phyloP scores from a whole-genome alignment of 805 yeast genomes.

The Martiniozyma abietophila region DNA sequence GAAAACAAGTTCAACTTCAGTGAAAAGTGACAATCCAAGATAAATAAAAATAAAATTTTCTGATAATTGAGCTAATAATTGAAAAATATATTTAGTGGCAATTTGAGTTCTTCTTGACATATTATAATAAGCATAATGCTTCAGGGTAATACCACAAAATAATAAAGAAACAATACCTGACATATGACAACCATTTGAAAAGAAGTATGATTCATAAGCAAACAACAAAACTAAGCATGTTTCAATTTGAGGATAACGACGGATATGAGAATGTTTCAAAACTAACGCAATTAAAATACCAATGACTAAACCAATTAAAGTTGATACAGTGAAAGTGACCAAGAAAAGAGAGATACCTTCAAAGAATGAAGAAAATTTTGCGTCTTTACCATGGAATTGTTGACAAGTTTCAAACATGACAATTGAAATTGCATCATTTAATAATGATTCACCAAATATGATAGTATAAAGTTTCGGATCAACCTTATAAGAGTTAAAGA shows the following conservation, averaged over 20 bases:
- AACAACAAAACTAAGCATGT: slow-evolving; percentile 83
- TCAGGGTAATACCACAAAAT: slow-evolving; percentile 93
- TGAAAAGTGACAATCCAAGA: slow-evolving; percentile 86
- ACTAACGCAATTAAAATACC: slow-evolving; percentile 87
- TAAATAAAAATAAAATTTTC: slow-evolving; percentile 96
- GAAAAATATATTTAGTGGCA: slow-evolving; percentile 91
- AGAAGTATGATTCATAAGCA: slow-evolving; percentile 94
- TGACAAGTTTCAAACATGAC: slow-evolving; percentile 99
- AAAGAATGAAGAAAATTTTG: slow-evolving; percentile 67
- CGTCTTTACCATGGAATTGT: slow-evolving; percentile 82
- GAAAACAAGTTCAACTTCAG: slow-evolving; percentile 92
- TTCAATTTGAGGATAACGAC: slow-evolving; percentile 95
- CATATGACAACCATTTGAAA: slow-evolving; percentile 98
- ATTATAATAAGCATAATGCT: slow-evolving; percentile 94
- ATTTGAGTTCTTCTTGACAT: slow-evolving; percentile 97
- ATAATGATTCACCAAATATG: slow-evolving; percentile 90
- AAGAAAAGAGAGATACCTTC: slow-evolving; percentile 91
- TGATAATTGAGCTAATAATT: slow-evolving; percentile 85
- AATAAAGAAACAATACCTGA: slow-evolving; percentile 93
- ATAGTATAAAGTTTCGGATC: slow-evolving; percentile 96
- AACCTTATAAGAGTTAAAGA: slow-evolving; percentile 94
- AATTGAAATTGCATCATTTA: slow-evolving; percentile 96
- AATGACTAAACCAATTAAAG: slow-evolving; percentile 78
- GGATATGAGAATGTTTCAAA: slow-evolving; percentile 83
- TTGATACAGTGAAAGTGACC: slow-evolving; percentile 86